Base-by-base conservation (phyloP, 192 early-diverging fungal genomes). In the Entomortierella chlamydospora region DNA sequence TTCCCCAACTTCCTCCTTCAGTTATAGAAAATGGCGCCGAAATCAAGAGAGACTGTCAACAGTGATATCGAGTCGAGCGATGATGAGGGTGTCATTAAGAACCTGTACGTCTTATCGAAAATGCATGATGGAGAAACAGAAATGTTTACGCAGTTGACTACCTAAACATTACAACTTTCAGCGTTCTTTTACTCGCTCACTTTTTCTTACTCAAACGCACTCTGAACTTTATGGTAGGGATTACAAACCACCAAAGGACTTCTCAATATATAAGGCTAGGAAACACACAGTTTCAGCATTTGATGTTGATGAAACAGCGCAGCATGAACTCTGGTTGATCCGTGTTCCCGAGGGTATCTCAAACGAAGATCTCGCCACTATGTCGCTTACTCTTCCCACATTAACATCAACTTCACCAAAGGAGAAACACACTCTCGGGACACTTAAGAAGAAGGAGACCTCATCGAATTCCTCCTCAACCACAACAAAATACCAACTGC, bases 321-420 rank as follows among this genome's bases (percentile, higher is more conserved):
- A 69, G 55, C 59, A 78, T 43, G 74, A 78, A 45, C 37, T 78
- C 22, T 78, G 74, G 74, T 37, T 78, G 61, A 78, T 78, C 67
- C 60, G 73, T 28, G 73, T 78, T 15, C 73, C 73, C n/a, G 73
- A 78, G n/a, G 66, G 66, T 34, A 30, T 78, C 30, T 25, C 66
- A 2, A 78, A 78, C 61, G 73, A 78, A 26, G 73, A 78, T 45
- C 73, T 78, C 34, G 54, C 61, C 26, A 61, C 73, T 25, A 78
- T 78, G 66, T 68, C 64, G 8, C 23, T 78, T 31, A 63, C 60
- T 15, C 29, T 69, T 28, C 65, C 67, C 9, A n/a, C n/a, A n/a
- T 26, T 49, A 13, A 45, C 59, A 41, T 51, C 72, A 54, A 22
- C 29, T 25, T 37, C 57, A 52, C 41, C 72, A 60, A 57, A 59